These are phyloP conservation scores for Xylariomycetidae sp. DNA, from an alignment of 2,329 filamentous ascomycete genomes.

Conservation along the genomic window DNA sequence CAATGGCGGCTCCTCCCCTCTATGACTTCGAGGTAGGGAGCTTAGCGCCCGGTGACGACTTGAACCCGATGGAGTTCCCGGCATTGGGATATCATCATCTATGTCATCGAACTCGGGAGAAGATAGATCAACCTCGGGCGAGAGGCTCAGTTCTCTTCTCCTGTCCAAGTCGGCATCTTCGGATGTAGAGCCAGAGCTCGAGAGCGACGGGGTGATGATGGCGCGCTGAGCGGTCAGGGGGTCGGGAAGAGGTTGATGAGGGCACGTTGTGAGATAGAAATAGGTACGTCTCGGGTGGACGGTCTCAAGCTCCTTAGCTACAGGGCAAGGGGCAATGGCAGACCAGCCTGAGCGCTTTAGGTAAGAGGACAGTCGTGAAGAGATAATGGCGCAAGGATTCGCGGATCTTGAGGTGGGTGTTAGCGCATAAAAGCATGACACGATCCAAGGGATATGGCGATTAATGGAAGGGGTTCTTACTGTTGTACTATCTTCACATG, in stretches of 20 bases:
- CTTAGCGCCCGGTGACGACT: constrained; percentile 29
- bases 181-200: constrained; percentile 60
- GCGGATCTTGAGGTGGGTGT: constrained; percentile 65
- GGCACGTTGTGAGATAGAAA: constrained; percentile 89
- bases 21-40: constrained; percentile 53
- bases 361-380: constrained; percentile 83
- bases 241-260: constrained; percentile 76
- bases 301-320: constrained; percentile 88
- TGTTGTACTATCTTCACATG: constrained; percentile 82
- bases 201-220: constrained; percentile 81
- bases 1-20: constrained; percentile 79
- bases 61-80: constrained; percentile 52
- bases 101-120: constrained; percentile 78
- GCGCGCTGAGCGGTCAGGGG: constrained; percentile 45
- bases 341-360: constrained; percentile 83
- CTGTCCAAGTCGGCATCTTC: constrained; percentile 68
- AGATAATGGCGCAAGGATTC: constrained; percentile 92
- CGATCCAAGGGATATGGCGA: constrained; percentile 2
- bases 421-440: constrained; percentile 11
- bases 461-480: constrained; percentile 52
- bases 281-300: constrained; percentile 93
- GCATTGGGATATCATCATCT: constrained; percentile 55
- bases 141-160: constrained; percentile 72
- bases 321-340: constrained; percentile 72
- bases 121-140: constrained; percentile 88